Evolutionary conservation across 1,284 basidiomycete genomes (phyloP).

Genomic region (Leccinum angustisporum): DNA sequence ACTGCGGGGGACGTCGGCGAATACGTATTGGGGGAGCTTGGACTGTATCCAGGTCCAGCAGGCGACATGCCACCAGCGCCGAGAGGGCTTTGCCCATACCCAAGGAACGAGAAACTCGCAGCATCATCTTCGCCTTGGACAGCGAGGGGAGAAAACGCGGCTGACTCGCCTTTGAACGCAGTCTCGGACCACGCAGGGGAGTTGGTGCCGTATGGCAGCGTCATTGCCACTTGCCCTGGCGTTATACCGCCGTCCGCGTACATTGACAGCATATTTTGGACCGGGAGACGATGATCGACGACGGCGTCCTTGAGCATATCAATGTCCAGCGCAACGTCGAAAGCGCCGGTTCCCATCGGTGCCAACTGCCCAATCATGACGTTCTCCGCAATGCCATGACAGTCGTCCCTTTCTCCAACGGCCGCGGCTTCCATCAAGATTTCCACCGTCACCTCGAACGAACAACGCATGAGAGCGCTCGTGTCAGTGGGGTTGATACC

Average conservation of each 20-base stretch:
- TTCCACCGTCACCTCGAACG: constrained; percentile 99
- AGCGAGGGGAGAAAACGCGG: constrained; percentile 93
- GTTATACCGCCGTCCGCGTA: constrained; percentile 89
- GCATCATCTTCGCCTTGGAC: constrained; percentile 84
- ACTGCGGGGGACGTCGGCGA: too few relatives aligned
- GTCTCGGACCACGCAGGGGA: constrained; percentile 79
- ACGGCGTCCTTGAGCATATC: constrained; percentile 99
- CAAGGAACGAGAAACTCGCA: constrained; percentile 42
- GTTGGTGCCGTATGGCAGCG: constrained; percentile 84
- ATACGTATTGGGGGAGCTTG: too few relatives aligned
- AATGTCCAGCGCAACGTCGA: constrained; percentile 95
- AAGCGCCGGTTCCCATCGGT: constrained; percentile 94
- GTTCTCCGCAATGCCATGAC: constrained; percentile 97
- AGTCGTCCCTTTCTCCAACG: constrained; percentile 97
- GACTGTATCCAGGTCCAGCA: constrained; percentile 35
- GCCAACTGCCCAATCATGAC: constrained; percentile 99
- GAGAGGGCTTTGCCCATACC: constrained; percentile 81
- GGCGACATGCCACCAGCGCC: constrained; percentile 81
- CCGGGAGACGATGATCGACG: constrained; percentile 92
- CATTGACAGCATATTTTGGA: constrained; percentile 80
- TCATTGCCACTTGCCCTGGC: constrained; percentile 88
- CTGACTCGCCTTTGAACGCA: constrained; percentile 78
- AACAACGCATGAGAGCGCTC: constrained; percentile 96
- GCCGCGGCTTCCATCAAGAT: constrained; percentile 99
- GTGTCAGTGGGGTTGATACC: constrained; percentile 99